Conservation (phyloP, 139 green algal genomes). For the Tetradesmus obliquus region DNA sequence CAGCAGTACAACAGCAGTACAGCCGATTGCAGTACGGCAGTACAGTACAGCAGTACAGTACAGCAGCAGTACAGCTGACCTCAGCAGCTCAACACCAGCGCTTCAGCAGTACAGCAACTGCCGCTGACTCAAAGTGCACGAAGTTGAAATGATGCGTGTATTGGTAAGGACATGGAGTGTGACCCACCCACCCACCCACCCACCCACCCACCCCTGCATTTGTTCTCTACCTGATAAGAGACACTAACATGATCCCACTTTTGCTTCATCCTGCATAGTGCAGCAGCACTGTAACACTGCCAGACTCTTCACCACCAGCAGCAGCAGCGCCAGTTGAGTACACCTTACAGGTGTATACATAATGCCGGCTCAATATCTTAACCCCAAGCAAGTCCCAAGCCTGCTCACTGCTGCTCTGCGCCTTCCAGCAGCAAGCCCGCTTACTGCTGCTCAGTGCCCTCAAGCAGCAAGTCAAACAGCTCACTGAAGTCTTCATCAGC, state of each 20-base stretch:
- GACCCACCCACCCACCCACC: no score
- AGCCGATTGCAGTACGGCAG: no score
- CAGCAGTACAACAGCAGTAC: no score
- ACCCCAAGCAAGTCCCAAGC: no score
- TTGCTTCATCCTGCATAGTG: not conserved
- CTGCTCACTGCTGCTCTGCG: not conserved
- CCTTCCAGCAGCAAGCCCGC: not conserved
- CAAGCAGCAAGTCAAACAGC: conserved; percentile 13
- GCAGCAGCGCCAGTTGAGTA: not conserved
- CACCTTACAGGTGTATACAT: not conserved
- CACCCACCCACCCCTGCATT: not conserved
- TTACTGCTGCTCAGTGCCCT: not conserved
- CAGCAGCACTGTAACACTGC: not conserved
- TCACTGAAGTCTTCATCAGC: conserved; percentile 37
- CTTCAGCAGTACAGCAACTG: not conserved
- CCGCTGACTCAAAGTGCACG: not conserved
- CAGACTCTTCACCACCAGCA: no score
- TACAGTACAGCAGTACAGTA: no score
- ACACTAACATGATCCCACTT: no score
- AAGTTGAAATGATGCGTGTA: no score
- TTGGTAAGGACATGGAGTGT: no score
- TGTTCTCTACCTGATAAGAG: not conserved
- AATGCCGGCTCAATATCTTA: no score
- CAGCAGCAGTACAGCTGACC: not conserved
- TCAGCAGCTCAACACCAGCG: not conserved